A percentile compares a stretch with the other conserved stretches of the same genome.
Conservation (phyloP, 1,139 yeast species). For the Pichia sp. region DNA sequence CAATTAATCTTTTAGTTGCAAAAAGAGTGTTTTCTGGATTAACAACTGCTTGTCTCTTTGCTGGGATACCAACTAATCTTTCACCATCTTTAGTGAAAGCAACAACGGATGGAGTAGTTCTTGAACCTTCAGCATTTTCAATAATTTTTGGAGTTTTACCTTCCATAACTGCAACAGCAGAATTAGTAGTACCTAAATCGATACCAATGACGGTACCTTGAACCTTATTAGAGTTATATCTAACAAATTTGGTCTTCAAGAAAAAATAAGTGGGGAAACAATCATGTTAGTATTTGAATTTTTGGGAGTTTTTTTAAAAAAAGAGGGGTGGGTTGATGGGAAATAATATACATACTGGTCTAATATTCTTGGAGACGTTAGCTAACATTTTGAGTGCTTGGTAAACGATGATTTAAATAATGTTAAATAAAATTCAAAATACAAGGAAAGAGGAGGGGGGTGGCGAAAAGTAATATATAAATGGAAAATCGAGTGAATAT, state of each 20-base stretch:
- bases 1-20: slow-evolving; percentile 98
- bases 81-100: slow-evolving; percentile 97
- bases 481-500: no score
- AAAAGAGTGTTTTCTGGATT: slow-evolving; percentile 97
- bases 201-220: slow-evolving; percentile 91
- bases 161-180: slow-evolving; percentile 98
- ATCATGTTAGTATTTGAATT: slow-evolving; percentile 12
- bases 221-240: slow-evolving; percentile 49
- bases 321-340: not conserved
- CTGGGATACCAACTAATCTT: slow-evolving; percentile 96
- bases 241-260: slow-evolving; percentile 28
- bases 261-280: slow-evolving; percentile 15
- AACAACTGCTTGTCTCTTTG: slow-evolving; percentile 98
- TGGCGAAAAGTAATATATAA: not conserved
- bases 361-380: slow-evolving; percentile 29
- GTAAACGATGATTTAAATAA: not conserved
- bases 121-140: slow-evolving; percentile 97
- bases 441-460: not conserved
- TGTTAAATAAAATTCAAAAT: not conserved
- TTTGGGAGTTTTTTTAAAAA: not conserved
- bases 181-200: slow-evolving; percentile 98
- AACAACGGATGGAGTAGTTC: slow-evolving; percentile 98
- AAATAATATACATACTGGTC: slow-evolving; percentile 21
- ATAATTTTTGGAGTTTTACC: slow-evolving; percentile 95
- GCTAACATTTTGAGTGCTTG: slow-evolving; percentile 23